Base-by-base conservation (phyloP, 2,329 filamentous ascomycete genomes). In the Penicillium sp. region DNA sequence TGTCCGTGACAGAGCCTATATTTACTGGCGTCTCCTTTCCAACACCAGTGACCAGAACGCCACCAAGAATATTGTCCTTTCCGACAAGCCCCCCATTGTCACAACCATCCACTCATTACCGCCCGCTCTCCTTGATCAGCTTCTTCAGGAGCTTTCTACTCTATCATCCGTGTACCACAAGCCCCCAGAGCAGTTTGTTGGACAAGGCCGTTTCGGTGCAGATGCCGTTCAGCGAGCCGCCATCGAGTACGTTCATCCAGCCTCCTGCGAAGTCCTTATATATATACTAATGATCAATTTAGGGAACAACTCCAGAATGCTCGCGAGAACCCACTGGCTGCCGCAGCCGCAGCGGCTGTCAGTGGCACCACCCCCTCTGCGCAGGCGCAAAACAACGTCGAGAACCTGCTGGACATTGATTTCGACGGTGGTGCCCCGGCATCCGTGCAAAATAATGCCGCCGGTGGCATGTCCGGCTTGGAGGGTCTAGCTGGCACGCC, bases 151-250 rank as follows among this genome's bases (percentile, higher is more conserved):
- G 75, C 85, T 99, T 31, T 98, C 93, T 13, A 97, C 95, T 10
- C 85, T 99, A 29, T 92, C 95, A 8, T 98, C 93, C 1, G 95
- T 99, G 23, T 99, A 99, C 78, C 95, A 99, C 85, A 98, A 96
- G 79, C 93, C 93, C 9, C 93, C 95, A 45, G 92, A 96, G 83
- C 92, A 93, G n/a, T 99, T 99, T 76, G 89, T 99, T 57, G 95
- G 95, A 66, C 92, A 96, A 77, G 95, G 95, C 43, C 88, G 93
- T 45, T 97, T 91, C 67, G 95, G 93, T 37, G 93, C 95, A 49
- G 93, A 96, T 75, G 92, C 91, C 59, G 92, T 99, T 70, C 95
- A 98, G 77, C 89, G 90, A 65, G 93, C 93, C 50, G 95, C 95
- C 59, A 96, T 99, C 72, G 93, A 96, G 80, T 83, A 78, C 55